phyloP scores from a whole-genome alignment of 164 flowering plant genomes.

The Pachysandra terminalis region DNA sequence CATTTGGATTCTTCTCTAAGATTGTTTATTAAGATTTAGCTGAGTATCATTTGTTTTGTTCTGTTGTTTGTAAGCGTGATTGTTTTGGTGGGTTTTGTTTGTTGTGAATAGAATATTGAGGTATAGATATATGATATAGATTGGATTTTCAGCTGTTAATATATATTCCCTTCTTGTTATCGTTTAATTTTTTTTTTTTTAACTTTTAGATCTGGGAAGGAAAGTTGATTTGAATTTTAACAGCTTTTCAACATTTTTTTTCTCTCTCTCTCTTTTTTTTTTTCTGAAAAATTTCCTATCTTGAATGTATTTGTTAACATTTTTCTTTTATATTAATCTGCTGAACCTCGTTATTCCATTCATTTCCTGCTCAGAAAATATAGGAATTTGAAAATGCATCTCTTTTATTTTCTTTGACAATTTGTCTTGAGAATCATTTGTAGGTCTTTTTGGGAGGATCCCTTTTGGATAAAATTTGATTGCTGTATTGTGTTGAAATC shows the following conservation, averaged over 20 bases:
- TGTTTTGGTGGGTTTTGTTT: not conserved
- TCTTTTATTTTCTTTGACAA: no score
- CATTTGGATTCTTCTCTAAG: not conserved
- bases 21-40: not conserved
- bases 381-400: not conserved
- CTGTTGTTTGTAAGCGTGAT: not conserved
- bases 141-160: not conserved
- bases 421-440: no score
- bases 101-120: not conserved
- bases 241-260: not conserved
- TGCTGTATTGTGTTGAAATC: not conserved
- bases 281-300: no score
- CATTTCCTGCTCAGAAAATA: not conserved
- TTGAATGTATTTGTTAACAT: no score
- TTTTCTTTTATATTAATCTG: no score
- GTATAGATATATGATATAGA: not conserved
- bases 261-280: no score
- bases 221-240: not conserved
- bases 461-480: not conserved
- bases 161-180: not conserved
- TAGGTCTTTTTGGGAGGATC: no score
- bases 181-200: not conserved
- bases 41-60: not conserved
- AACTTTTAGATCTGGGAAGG: not conserved
- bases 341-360: not conserved